Conservation (phyloP, 176 grass and related monocot genomes). For the Oryza officinalis region DNA sequence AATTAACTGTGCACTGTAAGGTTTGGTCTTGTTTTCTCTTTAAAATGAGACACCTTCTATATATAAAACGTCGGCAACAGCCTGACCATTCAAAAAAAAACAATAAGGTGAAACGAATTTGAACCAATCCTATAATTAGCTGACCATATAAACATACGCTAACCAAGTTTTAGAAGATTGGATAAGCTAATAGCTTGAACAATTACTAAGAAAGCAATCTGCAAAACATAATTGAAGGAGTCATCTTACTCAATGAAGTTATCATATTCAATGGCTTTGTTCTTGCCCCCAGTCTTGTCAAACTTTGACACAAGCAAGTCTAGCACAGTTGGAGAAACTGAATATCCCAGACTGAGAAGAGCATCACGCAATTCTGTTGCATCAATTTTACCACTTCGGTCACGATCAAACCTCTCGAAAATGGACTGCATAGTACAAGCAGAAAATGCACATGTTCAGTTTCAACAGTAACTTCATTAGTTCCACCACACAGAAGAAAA, state of each 20-base stretch:
- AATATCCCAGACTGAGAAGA: constrained; percentile 89
- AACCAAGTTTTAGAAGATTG: neutral
- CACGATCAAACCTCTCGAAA: constrained; percentile 93
- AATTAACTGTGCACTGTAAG: too few species aligned
- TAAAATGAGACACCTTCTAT: too few species aligned
- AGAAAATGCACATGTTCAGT: neutral
- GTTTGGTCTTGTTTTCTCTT: too few species aligned
- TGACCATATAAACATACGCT: neutral
- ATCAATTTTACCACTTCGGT: constrained; percentile 88
- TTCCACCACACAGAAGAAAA: neutral
- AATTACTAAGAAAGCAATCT: neutral
- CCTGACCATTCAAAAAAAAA: too few species aligned
- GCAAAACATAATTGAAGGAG: neutral
- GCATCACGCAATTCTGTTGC: constrained; percentile 76
- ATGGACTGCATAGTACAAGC: constrained; percentile 53
- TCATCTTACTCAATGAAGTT: constrained; percentile 96
- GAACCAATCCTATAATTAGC: neutral
- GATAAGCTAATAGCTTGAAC: neutral
- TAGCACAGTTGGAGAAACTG: constrained; percentile 76
- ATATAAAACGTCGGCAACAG: too few species aligned
- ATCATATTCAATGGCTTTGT: constrained; percentile 84
- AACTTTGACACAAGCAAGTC: constrained; percentile 92
- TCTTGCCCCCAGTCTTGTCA: constrained; percentile 91
- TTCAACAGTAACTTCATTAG: constrained; percentile 9
- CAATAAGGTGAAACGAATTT: too few species aligned